Evolutionary conservation across 345 rosid species (phyloP).

Genomic region (Hypericum androsaemum): DNA sequence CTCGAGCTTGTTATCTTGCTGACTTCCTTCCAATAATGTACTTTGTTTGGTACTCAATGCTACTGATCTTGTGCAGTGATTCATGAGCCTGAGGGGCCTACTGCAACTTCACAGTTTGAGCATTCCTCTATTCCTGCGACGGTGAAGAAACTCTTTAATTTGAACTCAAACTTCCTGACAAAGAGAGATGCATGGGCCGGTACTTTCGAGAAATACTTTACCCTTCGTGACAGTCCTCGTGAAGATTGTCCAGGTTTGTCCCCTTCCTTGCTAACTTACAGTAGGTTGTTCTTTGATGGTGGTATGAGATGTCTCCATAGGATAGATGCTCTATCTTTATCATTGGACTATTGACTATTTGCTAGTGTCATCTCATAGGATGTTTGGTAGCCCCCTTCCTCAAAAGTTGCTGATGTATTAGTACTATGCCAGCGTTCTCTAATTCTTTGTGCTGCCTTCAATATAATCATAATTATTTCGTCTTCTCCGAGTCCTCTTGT

Average conservation of each 20-base stretch:
- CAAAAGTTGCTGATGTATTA: no score
- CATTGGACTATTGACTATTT: no score
- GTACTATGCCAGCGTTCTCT: no score
- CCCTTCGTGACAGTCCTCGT: conserved; percentile 69
- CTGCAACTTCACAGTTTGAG: conserved; percentile 68
- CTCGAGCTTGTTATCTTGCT: no score
- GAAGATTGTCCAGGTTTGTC: conserved; percentile 86
- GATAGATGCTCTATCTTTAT: no score
- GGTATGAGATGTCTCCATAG: neutral
- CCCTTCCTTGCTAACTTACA: conserved; percentile 4
- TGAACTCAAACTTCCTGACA: conserved; percentile 74
- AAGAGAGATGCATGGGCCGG: conserved; percentile 99
- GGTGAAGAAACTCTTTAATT: conserved; percentile 88
- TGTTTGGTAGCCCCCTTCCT: no score
- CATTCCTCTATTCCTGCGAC: conserved; percentile 97
- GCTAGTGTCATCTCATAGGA: no score
- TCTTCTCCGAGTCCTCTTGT: no score
- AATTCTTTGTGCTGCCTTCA: no score
- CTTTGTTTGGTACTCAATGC: neutral
- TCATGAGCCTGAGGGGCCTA: conserved; percentile 82
- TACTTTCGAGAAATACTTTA: conserved; percentile 69
- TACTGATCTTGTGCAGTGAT: conserved; percentile 46
- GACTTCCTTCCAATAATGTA: no score
- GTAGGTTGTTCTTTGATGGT: neutral
- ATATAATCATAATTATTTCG: no score